Evolutionary conservation across 2,329 filamentous ascomycete genomes (phyloP).

Genomic region (Fonsecaea monophora): DNA sequence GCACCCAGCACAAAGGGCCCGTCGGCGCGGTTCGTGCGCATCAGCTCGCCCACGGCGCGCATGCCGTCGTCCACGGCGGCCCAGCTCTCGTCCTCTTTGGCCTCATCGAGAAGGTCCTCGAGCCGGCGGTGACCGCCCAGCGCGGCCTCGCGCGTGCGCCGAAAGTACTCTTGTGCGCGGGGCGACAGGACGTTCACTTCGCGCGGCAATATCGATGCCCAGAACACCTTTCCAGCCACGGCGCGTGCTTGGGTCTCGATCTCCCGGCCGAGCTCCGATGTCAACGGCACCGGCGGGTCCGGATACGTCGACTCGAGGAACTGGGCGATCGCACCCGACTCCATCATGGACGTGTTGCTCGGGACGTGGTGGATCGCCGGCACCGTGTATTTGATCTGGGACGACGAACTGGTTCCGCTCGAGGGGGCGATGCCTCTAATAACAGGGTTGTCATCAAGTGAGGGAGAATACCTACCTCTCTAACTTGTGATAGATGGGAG

Average conservation of each 20-base stretch:
- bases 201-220: slow-evolving; percentile 47
- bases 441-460: not conserved
- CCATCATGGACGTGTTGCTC: slow-evolving; percentile 51
- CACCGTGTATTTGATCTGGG: slow-evolving; percentile 48
- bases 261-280: slow-evolving; percentile 46
- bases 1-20: slow-evolving; percentile 51
- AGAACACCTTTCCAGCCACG: slow-evolving; percentile 42
- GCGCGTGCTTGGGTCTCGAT: slow-evolving; percentile 46
- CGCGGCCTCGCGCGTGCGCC: slow-evolving; percentile 48
- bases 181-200: slow-evolving; percentile 49
- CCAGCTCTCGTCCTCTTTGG: slow-evolving; percentile 45
- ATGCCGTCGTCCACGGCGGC: slow-evolving; percentile 40
- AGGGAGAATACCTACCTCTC: too few relatives aligned
- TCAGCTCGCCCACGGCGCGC: slow-evolving; percentile 44
- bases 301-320: slow-evolving; percentile 54
- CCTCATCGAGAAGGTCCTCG: slow-evolving; percentile 46
- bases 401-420: slow-evolving; percentile 34
- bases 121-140: slow-evolving; percentile 44
- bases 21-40: slow-evolving; percentile 45
- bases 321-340: slow-evolving; percentile 48
- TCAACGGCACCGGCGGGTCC: slow-evolving; percentile 45
- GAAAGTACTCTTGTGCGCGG: slow-evolving; percentile 49
- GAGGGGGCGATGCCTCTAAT: slow-evolving; percentile 41
- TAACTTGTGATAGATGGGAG: too few relatives aligned
- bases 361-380: slow-evolving; percentile 52